Percentiles rank a stretch among this genome's conserved stretches.
Evolutionary conservation across 2,329 filamentous ascomycete genomes (phyloP).

Genomic region (Aspergillus sp.): DNA sequence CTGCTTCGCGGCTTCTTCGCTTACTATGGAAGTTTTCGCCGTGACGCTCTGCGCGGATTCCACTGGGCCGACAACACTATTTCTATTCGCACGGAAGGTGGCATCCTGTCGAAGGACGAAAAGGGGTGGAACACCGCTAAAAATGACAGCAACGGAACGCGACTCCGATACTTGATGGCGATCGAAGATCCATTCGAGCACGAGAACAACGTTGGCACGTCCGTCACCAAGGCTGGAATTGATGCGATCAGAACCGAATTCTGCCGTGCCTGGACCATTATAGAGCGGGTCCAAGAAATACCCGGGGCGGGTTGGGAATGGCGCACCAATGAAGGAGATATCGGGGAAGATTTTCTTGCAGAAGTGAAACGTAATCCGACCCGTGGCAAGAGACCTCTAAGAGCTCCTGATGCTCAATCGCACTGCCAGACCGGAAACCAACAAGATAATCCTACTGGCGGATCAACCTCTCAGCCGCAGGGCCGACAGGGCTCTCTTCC

Average conservation of each 20-base stretch:
- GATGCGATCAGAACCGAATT: constrained; percentile 78
- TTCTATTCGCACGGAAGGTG: constrained; percentile 62
- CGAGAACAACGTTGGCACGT: constrained; percentile 79
- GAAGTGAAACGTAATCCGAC: no score
- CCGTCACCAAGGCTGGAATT: constrained; percentile 74
- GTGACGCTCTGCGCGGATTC: constrained; percentile 52
- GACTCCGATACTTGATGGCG: constrained; percentile 73
- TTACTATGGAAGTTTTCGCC: constrained; percentile 62
- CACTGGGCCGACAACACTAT: constrained; percentile 74
- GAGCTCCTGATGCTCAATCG: no score
- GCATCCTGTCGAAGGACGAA: constrained; percentile 60
- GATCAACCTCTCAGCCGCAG: no score
- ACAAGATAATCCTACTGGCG: no score
- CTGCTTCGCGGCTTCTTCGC: constrained; percentile 79
- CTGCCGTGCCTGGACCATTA: constrained; percentile 65
- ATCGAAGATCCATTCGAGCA: constrained; percentile 89
- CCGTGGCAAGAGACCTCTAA: no score
- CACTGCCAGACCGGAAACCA: no score
- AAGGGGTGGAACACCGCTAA: constrained; percentile 85
- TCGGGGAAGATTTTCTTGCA: constrained; percentile 19
- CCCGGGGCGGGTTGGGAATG: constrained; percentile 15
- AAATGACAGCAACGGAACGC: constrained; percentile 59
- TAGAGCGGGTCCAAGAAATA: constrained; percentile 43
- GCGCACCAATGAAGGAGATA: constrained; percentile 9
- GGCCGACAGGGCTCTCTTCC: no score